Evolutionary conservation across 1,284 basidiomycete species (phyloP), one percentile per base, ranked within the genome.

Genomic region (Cutaneotrichosporon mucoides): DNA sequence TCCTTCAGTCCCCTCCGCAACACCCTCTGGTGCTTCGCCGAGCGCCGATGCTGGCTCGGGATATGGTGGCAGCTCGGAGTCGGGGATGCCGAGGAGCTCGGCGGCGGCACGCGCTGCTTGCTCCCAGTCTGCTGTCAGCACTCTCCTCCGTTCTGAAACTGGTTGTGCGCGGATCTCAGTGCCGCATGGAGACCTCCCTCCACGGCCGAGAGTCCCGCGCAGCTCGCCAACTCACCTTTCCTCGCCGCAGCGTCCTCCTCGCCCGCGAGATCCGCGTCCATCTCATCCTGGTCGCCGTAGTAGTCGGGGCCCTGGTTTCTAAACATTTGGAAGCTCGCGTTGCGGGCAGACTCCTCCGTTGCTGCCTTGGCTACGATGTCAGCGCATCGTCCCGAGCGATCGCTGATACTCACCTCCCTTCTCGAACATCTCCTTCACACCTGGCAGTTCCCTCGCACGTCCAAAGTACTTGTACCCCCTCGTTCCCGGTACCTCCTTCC

Each of bases 401-500:
- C 40, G 11, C 6, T n/a, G 3, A 33, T 9, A 36, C 35, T 85
- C 84, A 79, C 91, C 88, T 48, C 87, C 85, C 71, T 87, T 86
- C 70, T 87, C 83, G 73, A 99, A 96, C 38, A 99, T 83, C 79
- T 99, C 95, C 63, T 88, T 88, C 5, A 98, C 92, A 50, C 96
- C 95, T 0, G 95, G 96, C 5, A 99, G 82, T 56, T 98, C 96
- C 72, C 93, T 95, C 4, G 95, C 93, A 36, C 95, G 86, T 53
- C 95, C 96, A 79, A 99, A 99, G 79, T 98, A 98, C 92, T 98
- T 98, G 85, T 98, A 99, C 57, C 94, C 95, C 67, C 96, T 89
- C n/a, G 90, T 95, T 0, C 93, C 92, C 0, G 93, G 92, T 0
- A 97, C 92, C 76, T 96, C 92, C 72, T 90, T 90, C 13, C 92